These are phyloP conservation scores for Chrysosporium keratinophilum DNA, from an alignment of 2,329 filamentous ascomycete genomes.

Conservation along the genomic window DNA sequence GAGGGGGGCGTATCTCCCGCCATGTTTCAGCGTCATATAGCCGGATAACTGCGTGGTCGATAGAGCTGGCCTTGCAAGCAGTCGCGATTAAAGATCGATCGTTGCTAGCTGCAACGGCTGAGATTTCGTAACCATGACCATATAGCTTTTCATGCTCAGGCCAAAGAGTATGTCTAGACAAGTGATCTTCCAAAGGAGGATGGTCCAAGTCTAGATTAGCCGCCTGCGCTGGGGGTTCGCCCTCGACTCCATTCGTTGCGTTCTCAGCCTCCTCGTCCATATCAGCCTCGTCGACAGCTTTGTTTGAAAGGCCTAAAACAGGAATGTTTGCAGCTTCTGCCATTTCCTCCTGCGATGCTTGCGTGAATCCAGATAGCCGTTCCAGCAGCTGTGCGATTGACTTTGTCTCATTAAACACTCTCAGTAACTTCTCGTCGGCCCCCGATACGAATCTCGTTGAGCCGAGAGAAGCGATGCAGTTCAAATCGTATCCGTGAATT, in stretches of 20 bases:
- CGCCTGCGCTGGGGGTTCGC: conserved; percentile 27
- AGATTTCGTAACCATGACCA: conserved; percentile 95
- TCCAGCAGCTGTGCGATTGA: conserved; percentile 66
- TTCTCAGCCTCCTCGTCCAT: conserved; percentile 41
- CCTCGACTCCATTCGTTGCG: conserved; percentile 34
- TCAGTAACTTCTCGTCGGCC: conserved; percentile 94
- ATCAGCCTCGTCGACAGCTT: conserved; percentile 59
- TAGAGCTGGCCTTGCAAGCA: conserved; percentile 81
- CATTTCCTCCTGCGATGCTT: conserved; percentile 38
- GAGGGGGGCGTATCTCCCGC: conserved; percentile 74
- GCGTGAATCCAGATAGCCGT: conserved; percentile 53
- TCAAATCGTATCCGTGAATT: conserved; percentile 96
- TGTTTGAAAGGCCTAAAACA: conserved; percentile 90
- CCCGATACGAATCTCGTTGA: conserved; percentile 76
- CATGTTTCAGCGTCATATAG: conserved; percentile 78
- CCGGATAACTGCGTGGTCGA: conserved; percentile 89
- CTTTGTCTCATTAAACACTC: conserved; percentile 84
- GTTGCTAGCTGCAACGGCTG: conserved; percentile 66
- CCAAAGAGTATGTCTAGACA: conserved; percentile 86
- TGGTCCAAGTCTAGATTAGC: conserved; percentile 55
- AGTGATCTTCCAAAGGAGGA: conserved; percentile 79
- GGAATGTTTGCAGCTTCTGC: conserved; percentile 91
- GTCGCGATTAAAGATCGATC: conserved; percentile 71
- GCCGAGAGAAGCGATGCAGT: conserved; percentile 74
- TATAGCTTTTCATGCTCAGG: conserved; percentile 95